Base-by-base conservation (phyloP, 148 eudicot species). In the Vaccinium darrowii region DNA sequence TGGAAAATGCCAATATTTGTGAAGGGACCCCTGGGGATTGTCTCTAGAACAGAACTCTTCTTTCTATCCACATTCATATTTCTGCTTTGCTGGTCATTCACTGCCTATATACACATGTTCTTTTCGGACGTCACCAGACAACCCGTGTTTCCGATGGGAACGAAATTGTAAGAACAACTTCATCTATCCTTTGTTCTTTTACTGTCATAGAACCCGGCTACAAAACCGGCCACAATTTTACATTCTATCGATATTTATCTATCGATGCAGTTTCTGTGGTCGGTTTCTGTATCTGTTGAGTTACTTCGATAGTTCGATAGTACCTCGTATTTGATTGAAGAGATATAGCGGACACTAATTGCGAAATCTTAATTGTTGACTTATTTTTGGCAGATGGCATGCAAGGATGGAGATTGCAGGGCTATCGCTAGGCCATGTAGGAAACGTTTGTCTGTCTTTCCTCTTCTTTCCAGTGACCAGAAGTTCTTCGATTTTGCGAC, bases 1-100 rank as follows among this genome's bases (percentile, higher is more conserved):
- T 91, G 92, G 92, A 90, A 87, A 82, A 82, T 87, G 69, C 95
- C 92, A 36, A 89, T 83, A 62, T 12, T 95, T 1, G 83, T 84
- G 23, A 93, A 58, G 84, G 93, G 98, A 15, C 92, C 91, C 67
- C 84, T 95, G 15, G 98, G 97, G 39, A 92, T 92, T 19, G 91
- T 92, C 0, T 86, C 97, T 51, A 89, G 93, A 89, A 87, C 87
- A 76, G 98, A 95, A 79, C 23, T 95, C 36, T 81, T 88, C 36
- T 91, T 92, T 85, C 53, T 93, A 0, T 3, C 86, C 3, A 91
- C 92, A 92, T 93, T 93, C 84, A 71, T 92, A 9, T 94, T 86
- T 36, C 93, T 95, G 79, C 88, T 93, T 16, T 65, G 74, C 30
- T 93, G 97, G 97, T 91, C 91, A 33, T 87, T 88, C 67, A 84